Evolutionary conservation across 2,329 filamentous ascomycete genomes (phyloP), one percentile per base, ranked within the genome.

Genomic region (Aschersonia sp.): DNA sequence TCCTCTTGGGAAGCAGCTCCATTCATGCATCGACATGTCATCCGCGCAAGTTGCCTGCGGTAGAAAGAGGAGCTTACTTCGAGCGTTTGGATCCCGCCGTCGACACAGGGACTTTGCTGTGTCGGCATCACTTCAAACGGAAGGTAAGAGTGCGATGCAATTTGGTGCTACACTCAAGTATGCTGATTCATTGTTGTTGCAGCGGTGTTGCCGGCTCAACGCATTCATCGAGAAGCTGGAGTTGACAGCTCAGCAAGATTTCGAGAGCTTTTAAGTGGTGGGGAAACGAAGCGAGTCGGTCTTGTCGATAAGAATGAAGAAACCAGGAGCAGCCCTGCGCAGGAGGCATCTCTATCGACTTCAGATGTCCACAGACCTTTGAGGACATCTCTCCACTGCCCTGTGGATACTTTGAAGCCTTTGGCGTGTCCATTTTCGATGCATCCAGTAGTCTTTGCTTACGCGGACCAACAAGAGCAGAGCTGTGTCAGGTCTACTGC

Each of bases 21-120:
- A 14, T 9, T 12, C 40, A 7, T 37, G 10, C 40, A 22, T 47
- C 40, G 40, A 30, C 43, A 63, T 64, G 59, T 54, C 56, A 40
- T 52, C 58, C 22, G 44, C 53, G 14, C 53, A 52, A 5, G 45
- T 56, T 14, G 59, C 55, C 3, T 61, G 61, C 44, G 56, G 60
- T n/a, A 61, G 59, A 51, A 63, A 58, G 49, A 55, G 56, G 49
- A 55, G 51, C 44, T 55, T 63, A 31, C 51, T 62, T 44, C 55
- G 51, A 39, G 51, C 57, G 2, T 49, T 61, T 22, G 56, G 58
- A 29, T 58, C 59, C 35, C 57, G 53, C 9, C 53, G 55, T 32
- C 54, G 54, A n/a, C 55, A 54, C 43, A 60, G 53, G 44, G 43
- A 49, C 29, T 40, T 54, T 14, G 42, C 45, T 14, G 51, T 55